Conservation (phyloP, 2,329 filamentous ascomycete genomes). For the Aspergillus bombycis region DNA sequence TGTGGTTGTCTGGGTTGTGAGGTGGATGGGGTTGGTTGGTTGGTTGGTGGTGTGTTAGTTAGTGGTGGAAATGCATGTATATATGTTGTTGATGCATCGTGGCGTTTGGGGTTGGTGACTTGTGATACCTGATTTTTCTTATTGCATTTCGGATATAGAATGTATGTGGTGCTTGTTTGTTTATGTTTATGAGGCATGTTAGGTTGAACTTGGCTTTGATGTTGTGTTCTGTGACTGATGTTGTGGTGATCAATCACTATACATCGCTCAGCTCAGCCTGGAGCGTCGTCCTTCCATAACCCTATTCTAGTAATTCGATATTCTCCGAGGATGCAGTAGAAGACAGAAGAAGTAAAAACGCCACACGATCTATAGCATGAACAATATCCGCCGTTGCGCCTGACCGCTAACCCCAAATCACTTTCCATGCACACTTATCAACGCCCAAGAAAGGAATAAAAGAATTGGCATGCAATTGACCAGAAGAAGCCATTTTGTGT, state of each 20-base stretch:
- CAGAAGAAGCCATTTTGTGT: background rate
- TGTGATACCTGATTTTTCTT: slow-evolving; percentile 6
- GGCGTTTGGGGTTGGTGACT: slow-evolving; percentile 4
- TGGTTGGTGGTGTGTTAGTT: background rate
- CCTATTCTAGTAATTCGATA: background rate
- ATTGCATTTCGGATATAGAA: background rate
- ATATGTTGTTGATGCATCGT: background rate
- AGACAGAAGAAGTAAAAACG: background rate
- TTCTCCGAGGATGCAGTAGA: background rate
- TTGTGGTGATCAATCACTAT: background rate
- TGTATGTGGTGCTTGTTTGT: background rate
- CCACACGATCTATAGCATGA: slow-evolving; percentile 14
- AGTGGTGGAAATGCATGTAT: background rate
- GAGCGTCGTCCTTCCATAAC: background rate
- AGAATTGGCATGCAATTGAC: background rate
- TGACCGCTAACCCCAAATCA: slow-evolving; percentile 31
- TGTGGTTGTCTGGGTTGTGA: background rate
- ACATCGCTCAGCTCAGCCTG: background rate
- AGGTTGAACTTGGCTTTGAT: background rate
- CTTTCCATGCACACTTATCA: background rate
- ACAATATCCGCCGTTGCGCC: slow-evolving; percentile 11
- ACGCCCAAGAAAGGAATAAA: background rate
- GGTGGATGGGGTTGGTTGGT: slow-evolving; percentile 7
- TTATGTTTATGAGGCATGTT: background rate
- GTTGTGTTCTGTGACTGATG: background rate